Base-by-base conservation (phyloP, 176 grass and related monocot species). In the Lolium rigidum region DNA sequence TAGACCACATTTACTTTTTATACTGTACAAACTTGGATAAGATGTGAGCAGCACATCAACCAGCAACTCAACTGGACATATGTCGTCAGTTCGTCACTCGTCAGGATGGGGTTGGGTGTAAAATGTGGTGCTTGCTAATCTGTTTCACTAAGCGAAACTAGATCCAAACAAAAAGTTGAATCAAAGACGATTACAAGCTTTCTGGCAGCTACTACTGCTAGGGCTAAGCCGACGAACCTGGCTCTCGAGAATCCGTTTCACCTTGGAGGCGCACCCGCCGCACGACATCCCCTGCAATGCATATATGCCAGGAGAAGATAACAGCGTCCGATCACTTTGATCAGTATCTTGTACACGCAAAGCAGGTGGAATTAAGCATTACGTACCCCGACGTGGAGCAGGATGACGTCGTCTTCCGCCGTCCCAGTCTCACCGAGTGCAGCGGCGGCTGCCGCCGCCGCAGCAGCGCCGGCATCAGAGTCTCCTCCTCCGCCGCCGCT, bases 161-260 rank as follows among this genome's bases (percentile, higher is more conserved):
- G 49, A 13, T 16, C 3, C 62, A 14, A 24, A 25, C 17, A 57
- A 44, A 7, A 8, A 28, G 26, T 28, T 28, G 49, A 37, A 55
- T 39, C 10, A 21, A 77, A 66, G 43, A 84, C 13, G 22, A 50
- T 12, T 74, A 58, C 26, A 41, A 75, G 24, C 28, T 26, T 74
- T 14, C 2, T 56, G 25, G 18, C 56, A 22, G 4, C 3, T 55
- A 5, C 21, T 44, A 8, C 41, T 18, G 12, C 16, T 43, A 31
- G 7, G 78, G 47, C 13, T 6, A 49, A 10, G 57, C 22, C 21
- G n/a, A 49, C 51, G 87, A n/a, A 94, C 96, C 84, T 89, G 93
- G 62, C 84, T 89, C 85, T 98, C 91, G 62, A 98, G 89, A 25
- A 98, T 95, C 37, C 70, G 82, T 51, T 95, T 98, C 81, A 98